Evolutionary conservation across 164 flowering plant species (phyloP), one percentile per base, ranked within the genome.

Genomic region (Warburgia ugandensis): DNA sequence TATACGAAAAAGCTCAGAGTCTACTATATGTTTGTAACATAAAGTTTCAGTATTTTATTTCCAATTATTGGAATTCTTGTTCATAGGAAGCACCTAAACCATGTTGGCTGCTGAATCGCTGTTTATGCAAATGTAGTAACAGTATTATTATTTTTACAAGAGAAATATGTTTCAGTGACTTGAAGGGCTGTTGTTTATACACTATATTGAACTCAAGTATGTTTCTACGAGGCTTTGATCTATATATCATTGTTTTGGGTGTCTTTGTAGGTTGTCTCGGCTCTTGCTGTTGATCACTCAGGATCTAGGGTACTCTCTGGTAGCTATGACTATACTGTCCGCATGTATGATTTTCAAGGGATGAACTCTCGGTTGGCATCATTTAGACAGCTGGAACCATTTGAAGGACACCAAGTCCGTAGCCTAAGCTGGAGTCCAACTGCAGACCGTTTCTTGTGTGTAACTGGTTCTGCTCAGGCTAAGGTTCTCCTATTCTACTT

Each of bases 261-360:
- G 19, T 59, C 20, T 60, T 59, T 50, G 50, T 77, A 92, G 98
- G 74, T 92, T 62, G 95, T 89, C 64, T 68, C 97, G 13, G 83
- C 97, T 42, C 77, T 89, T 65, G 94, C 97, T 29, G 71, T 94
- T 60, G 99, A 94, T 68, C 95, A 74, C 62, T 45, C 97, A 11
- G 99, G 99, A 27, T 89, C 99, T n/a, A 76, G 99, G 61, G 90
- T 88, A 58, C 89, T 92, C 33, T 84, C 99, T 45, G 99, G 97
- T 30, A 86, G 97, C 69, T 92, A 88, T 66, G 99, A 92, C 57
- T 88, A 92, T 58, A 65, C 86, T 25, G 90, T 88, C 11, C 80
- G 90, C 2, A 92, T 88, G 99, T 94, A 82, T 60, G 99, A 94
- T 51, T 94, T 92, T 60, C 97, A 86, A 81, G 97, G 99, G 22